Conservation (phyloP, 2,329 filamentous ascomycete genomes). For the Alternaria sp. region DNA sequence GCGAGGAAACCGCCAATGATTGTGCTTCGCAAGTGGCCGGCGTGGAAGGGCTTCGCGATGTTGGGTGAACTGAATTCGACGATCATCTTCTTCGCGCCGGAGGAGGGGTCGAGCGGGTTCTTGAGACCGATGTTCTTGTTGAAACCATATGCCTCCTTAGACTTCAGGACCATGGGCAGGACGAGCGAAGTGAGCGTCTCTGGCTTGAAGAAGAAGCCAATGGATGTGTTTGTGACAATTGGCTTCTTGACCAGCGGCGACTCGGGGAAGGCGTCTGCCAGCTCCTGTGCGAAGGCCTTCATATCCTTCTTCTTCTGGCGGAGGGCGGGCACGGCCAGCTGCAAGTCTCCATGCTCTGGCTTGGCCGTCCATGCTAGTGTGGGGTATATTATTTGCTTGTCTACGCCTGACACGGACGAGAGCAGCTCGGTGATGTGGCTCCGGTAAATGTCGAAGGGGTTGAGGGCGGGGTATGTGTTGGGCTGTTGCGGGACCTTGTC, state of each 20-base stretch:
- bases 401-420: constrained; percentile 71
- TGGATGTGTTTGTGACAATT: constrained; percentile 68
- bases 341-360: constrained; percentile 82
- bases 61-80: constrained; percentile 87
- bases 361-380: constrained; percentile 79
- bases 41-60: constrained; percentile 83
- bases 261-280: constrained; percentile 70
- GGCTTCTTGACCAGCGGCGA: constrained; percentile 77
- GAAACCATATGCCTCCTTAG: constrained; percentile 67
- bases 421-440: constrained; percentile 75
- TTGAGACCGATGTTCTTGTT: constrained; percentile 65
- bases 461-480: constrained; percentile 66
- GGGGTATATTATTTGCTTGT: constrained; percentile 73
- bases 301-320: constrained; percentile 72
- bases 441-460: constrained; percentile 81
- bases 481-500: constrained; percentile 48
- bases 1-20: constrained; percentile 77
- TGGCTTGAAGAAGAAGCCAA: constrained; percentile 83
- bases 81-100: constrained; percentile 70
- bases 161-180: constrained; percentile 71
- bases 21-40: constrained; percentile 75
- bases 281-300: constrained; percentile 61
- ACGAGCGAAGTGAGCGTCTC: constrained; percentile 68
- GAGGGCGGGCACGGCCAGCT: constrained; percentile 79
- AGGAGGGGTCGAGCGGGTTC: constrained; percentile 66